Evolutionary conservation across 208 protist genomes (phyloP).

Genomic region (Strigomonas oncopelti): DNA sequence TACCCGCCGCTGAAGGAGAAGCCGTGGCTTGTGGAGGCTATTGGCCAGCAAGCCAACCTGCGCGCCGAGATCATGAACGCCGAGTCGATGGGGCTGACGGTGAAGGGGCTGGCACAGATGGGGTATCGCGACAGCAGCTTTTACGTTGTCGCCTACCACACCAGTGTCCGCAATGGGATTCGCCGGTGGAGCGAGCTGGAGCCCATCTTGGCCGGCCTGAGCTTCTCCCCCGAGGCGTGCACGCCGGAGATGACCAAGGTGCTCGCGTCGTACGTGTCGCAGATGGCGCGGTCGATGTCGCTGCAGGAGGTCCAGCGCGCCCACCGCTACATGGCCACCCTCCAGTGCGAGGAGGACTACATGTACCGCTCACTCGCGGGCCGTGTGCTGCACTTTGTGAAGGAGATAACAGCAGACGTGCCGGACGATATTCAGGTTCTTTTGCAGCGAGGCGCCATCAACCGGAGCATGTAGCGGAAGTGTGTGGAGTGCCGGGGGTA

Average conservation of each 20-base stretch:
- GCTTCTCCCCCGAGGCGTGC: constrained; percentile 19
- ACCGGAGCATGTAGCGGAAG: background rate
- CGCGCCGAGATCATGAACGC: constrained; percentile 75
- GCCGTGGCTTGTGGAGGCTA: constrained; percentile 46
- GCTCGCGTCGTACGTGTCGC: constrained; percentile 54
- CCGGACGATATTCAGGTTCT: constrained; percentile 79
- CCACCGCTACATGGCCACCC: constrained; percentile 67
- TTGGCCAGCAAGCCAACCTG: constrained; percentile 67
- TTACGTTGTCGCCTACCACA: constrained; percentile 67
- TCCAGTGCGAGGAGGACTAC: constrained; percentile 83
- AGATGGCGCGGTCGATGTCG: constrained; percentile 69
- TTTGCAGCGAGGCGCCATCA: constrained; percentile 68
- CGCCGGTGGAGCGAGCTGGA: constrained; percentile 70
- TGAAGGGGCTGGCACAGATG: constrained; percentile 64
- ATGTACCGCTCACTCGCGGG: constrained; percentile 71
- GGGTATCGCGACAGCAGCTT: constrained; percentile 72
- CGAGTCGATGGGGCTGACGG: constrained; percentile 35
- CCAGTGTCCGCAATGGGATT: constrained; percentile 70
- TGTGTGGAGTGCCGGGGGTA: too few relatives aligned
- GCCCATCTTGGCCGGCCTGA: constrained; percentile 70
- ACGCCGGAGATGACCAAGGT: constrained; percentile 46
- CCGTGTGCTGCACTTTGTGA: constrained; percentile 83
- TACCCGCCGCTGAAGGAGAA: constrained; percentile 73
- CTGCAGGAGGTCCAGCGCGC: constrained; percentile 78
- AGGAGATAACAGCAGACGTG: constrained; percentile 86